A percentile compares a stretch with the other conserved stretches of the same genome.
phyloP scores from a whole-genome alignment of 2,329 filamentous ascomycete species.

The Diplodia seriata region DNA sequence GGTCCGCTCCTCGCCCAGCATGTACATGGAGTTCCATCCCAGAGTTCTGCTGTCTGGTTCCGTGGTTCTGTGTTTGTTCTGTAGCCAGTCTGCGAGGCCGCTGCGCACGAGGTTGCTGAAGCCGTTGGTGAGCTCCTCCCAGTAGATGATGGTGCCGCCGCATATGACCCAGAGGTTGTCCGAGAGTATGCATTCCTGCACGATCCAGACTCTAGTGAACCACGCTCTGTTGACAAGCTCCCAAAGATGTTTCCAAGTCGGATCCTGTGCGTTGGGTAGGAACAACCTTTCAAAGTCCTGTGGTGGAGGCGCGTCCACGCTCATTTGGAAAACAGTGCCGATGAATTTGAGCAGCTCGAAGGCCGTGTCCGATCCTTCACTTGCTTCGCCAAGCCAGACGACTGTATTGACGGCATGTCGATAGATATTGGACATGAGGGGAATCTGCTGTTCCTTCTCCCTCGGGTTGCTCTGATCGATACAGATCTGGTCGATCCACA shows the following conservation, averaged over 20 bases:
- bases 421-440: conserved; percentile 41
- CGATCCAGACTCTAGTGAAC: conserved; percentile 40
- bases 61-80: conserved; percentile 19
- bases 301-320: conserved; percentile 34
- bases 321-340: conserved; percentile 34
- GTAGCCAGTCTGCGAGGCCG: conserved; percentile 35
- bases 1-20: conserved; percentile 35
- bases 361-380: conserved; percentile 34
- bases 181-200: conserved; percentile 40
- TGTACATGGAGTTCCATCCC: conserved; percentile 27
- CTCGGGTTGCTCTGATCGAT: conserved; percentile 37
- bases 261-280: conserved; percentile 34
- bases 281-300: conserved; percentile 37
- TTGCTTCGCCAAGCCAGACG: conserved; percentile 41
- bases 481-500: conserved; percentile 41
- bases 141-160: conserved; percentile 35
- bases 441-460: conserved; percentile 41
- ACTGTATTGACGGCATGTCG: conserved; percentile 39
- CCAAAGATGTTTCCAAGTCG: conserved; percentile 37
- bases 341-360: conserved; percentile 37
- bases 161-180: conserved; percentile 37
- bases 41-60: not conserved
- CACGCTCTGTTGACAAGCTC: conserved; percentile 37
- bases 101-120: conserved; percentile 34
- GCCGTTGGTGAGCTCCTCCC: conserved; percentile 40